Base-by-base conservation (phyloP, 1,284 basidiomycete species). In the Xerocomus minutiporus region DNA sequence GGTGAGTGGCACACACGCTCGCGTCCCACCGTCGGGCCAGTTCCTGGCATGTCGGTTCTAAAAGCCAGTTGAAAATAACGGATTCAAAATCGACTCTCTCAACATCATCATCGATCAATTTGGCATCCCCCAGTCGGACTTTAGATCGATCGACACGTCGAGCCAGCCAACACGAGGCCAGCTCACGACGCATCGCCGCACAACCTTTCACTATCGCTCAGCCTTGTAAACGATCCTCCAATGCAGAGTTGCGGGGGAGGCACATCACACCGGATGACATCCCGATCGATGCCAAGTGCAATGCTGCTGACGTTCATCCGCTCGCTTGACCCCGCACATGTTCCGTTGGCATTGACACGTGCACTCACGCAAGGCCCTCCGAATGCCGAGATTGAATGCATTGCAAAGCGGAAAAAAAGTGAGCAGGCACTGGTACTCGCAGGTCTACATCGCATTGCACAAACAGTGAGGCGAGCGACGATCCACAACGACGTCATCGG, bases 401-500 rank as follows among this genome's bases (percentile, higher is more conserved):
- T 36, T 50, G 48, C 41, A 39, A 20, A 42, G 48, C 32, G 48
- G 39, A 49, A 9, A 35, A 41, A 49, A 49, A n/a, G 48, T 26
- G 48, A 29, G 9, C 32, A 46, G 32, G 20, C 20, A 20, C 20
- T 20, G 20, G 20, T 20, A 20, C 17, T 20, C 17, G 17, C 17
- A 20, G 17, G 17, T 20, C 17, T 20, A 20, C 20, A 20, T 20
- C 20, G 20, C 20, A 20, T 20, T 20, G 20, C 20, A 20, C 20
- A 26, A 25, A 26, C 40, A 26, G 11, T 25, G 34, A 35, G 7
- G 15, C 34, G 13, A 35, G 36, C 36, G n/a, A 38, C 36, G 36
- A 38, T 38, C 36, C 9, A n/a, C 15, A 39, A n/a, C 41, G 15
- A 42, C 41, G 41, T 42, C 41, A 28, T 29, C n/a, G n/a, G 12